Evolutionary conservation across 2,329 filamentous ascomycete species (phyloP), one percentile per base, ranked within the genome.

Genomic region (Seiridium unicorne): DNA sequence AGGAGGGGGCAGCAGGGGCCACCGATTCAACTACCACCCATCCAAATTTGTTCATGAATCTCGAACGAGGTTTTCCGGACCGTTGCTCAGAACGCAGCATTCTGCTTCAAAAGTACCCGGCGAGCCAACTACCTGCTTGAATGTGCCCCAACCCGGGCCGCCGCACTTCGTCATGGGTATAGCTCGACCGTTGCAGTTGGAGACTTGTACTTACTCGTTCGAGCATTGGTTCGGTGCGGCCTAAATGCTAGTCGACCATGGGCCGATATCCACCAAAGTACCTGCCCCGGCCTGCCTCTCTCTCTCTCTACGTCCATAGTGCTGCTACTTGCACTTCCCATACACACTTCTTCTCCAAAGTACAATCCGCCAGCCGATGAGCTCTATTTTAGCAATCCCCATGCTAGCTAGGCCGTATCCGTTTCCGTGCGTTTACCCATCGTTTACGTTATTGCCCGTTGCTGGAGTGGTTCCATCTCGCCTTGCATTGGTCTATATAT

Each of bases 401-500:
- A 51, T 57, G 54, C 63, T 65, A 66, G 62, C 62, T 63, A 66
- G 63, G 63, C 65, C 65, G 67, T 68, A 70, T 69, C 62, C 61
- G 63, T 69, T 67, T 60, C 66, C 64, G 62, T 65, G 65, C 65
- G 66, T 64, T 63, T 63, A 40, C 38, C 54, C 57, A 61, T 64
- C 55, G 53, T 54, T 61, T 59, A 60, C 64, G 62, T 66, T 66
- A 68, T 66, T 63, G 64, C 65, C 68, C 64, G 64, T 63, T 62
- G 60, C 60, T 62, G 64, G 46, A 65, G 60, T 64, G 64, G 69
- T 65, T 63, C 66, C 62, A 64, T 64, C 62, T 66, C 58, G 62
- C 59, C 59, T 26, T 65, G 58, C 61, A 70, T 68, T 64, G 64
- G 63, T 67, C 73, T 81, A 80, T 81, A 81, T 81, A 81, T 80